phyloP scores from a whole-genome alignment of 352 stramenopile species.

The Phytophthora fragariae region DNA sequence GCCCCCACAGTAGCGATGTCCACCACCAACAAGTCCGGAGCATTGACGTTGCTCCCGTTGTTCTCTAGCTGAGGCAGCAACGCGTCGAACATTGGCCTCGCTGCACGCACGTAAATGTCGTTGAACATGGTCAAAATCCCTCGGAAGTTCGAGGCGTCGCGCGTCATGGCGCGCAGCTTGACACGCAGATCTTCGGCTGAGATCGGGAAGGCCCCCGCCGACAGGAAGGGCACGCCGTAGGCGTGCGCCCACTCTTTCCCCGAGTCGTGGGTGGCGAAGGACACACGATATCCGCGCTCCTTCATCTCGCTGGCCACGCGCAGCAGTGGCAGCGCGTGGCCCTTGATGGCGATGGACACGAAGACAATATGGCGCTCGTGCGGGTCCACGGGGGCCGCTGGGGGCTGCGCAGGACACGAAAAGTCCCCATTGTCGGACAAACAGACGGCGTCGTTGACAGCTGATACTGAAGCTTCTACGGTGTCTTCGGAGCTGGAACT shows the following conservation, averaged over 20 bases:
- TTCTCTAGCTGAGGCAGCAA: conserved; percentile 58
- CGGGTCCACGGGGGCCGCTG: conserved; percentile 19
- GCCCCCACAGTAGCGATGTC: conserved; percentile 87
- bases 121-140: conserved; percentile 91
- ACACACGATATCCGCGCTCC: conserved; percentile 72
- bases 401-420: conserved; percentile 19
- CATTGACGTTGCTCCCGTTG: conserved; percentile 23
- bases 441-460: conserved; percentile 20
- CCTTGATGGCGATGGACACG: conserved; percentile 84
- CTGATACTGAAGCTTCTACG: conserved; percentile 21
- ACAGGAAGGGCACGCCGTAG: conserved; percentile 73
- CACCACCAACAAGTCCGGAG: conserved; percentile 75
- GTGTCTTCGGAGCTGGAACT: conserved; percentile 16
- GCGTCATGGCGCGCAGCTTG: conserved; percentile 82
- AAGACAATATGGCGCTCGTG: conserved; percentile 73
- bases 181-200: conserved; percentile 72
- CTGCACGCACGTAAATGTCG: conserved; percentile 85
- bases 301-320: conserved; percentile 82
- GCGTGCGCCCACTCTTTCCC: conserved; percentile 73
- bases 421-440: conserved; percentile 22
- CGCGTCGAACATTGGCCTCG: conserved; percentile 81
- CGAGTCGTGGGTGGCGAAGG: conserved; percentile 87
- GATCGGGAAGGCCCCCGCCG: conserved; percentile 76
- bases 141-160: conserved; percentile 84
- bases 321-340: conserved; percentile 80